Evolutionary conservation across 768 basidiomycete species (phyloP).

Genomic region (Coprinopsis cinerea): DNA sequence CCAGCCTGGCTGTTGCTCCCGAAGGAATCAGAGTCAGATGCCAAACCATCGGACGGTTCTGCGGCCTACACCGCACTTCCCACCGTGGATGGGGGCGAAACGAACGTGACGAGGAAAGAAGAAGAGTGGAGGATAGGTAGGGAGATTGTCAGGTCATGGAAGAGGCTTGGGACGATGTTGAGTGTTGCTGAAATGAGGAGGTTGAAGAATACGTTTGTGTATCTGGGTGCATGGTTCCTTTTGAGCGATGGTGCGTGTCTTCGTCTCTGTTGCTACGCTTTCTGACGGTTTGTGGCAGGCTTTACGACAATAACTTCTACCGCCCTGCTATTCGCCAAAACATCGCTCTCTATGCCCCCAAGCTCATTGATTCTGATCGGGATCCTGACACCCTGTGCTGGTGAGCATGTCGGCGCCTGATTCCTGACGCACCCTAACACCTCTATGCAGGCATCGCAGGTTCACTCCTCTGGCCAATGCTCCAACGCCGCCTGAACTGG

Average conservation of each 20-base stretch:
- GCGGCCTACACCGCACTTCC: no score
- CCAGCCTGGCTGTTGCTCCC: constrained; percentile 78
- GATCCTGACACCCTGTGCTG: constrained; percentile 67
- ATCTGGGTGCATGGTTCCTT: constrained; percentile 91
- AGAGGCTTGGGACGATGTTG: constrained; percentile 68
- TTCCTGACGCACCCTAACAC: background rate
- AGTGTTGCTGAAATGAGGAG: constrained; percentile 64
- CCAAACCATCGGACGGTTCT: no score
- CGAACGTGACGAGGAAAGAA: no score
- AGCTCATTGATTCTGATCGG: constrained; percentile 77
- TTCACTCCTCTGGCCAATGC: constrained; percentile 70
- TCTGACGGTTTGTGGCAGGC: constrained; percentile 39
- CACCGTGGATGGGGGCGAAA: no score
- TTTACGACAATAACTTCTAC: constrained; percentile 92
- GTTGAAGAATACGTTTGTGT: constrained; percentile 80
- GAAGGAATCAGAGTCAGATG: constrained; percentile 20
- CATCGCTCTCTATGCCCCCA: constrained; percentile 73
- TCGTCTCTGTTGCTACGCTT: background rate
- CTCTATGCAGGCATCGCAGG: constrained; percentile 50
- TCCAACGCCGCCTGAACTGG: constrained; percentile 63
- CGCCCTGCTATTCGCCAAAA: constrained; percentile 89
- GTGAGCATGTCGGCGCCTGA: constrained; percentile 19
- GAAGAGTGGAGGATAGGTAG: constrained; percentile 35
- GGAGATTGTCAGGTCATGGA: constrained; percentile 72
- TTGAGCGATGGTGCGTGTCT: constrained; percentile 72